Base-by-base conservation (phyloP, 805 yeast species). In the Saturnispora mendoncae region DNA sequence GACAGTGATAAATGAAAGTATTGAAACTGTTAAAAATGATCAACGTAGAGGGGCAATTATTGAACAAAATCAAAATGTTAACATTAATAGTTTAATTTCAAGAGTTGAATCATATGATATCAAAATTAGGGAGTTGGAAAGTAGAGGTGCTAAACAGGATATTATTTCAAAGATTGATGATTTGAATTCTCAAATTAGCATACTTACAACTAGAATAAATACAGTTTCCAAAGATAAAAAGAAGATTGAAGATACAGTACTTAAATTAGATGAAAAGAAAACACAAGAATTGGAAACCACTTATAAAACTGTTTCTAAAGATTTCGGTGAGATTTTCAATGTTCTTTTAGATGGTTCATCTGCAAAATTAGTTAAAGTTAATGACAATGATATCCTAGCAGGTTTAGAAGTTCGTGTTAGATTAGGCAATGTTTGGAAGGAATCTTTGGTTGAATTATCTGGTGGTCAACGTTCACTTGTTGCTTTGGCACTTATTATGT, bases 401-500 rank as follows among this genome's bases (percentile, higher is more conserved):
- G 99, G 99, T 15, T 67, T 92, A 13, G 95, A 85, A 55, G 92
- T 92, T 19, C 81, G 78, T 54, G 97, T 92, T 1, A 78, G 84
- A 56, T 66, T 92, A 13, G 98, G 98, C 3, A 78, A 73, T 34
- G 85, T 90, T 4, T 92, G 98, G 98, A 92, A 90, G 57, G 95
- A 88, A 51, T 83, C 95, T 54, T 70, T 92, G 46, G 94, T 87
- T 9, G 99, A 92, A 62, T 68, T 92, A 34, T 84, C 95, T 6
- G 99, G 99, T 43, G 99, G 99, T 15, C 99, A 92, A 61, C 66
- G 97, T 51, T 92, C 97, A 1, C 72, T 94, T 48, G 84, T 90
- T 48, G 98, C 98, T 0, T 66, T 92, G 43, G 84, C 97, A 3
- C 68, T 90, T 51, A 92, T 92, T 51, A 73, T 90, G 77, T 95